Conservation (phyloP, 495 filamentous ascomycete species). For the Xylaria bambusicola region DNA sequence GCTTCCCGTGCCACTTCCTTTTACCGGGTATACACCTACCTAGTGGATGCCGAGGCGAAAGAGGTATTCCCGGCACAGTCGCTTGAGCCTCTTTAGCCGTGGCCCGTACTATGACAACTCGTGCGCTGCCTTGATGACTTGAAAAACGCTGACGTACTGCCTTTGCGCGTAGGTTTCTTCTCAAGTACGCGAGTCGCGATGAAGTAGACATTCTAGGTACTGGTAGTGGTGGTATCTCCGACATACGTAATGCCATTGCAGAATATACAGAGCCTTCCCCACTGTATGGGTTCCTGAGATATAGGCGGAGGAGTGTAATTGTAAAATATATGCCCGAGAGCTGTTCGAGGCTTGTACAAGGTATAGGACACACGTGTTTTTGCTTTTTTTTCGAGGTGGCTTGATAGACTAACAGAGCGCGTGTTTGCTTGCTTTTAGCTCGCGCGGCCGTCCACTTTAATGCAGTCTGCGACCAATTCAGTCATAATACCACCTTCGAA, state of each 20-base stretch:
- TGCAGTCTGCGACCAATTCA: slow-evolving; percentile 79
- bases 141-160: slow-evolving; percentile 26
- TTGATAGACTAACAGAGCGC: slow-evolving; percentile 1
- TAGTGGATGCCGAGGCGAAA: neutral
- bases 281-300: slow-evolving; percentile 88
- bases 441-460: slow-evolving; percentile 94
- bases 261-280: slow-evolving; percentile 81
- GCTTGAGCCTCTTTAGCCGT: slow-evolving; percentile 13
- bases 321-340: slow-evolving; percentile 91
- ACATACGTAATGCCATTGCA: slow-evolving; percentile 75
- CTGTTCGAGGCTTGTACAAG: slow-evolving; percentile 86
- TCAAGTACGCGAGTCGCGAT: slow-evolving; percentile 89
- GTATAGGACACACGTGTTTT: slow-evolving; percentile 48
- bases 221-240: slow-evolving; percentile 82
- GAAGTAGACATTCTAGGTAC: slow-evolving; percentile 76
- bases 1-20: slow-evolving; percentile 3
- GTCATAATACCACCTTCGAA: slow-evolving; percentile 79
- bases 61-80: slow-evolving; percentile 6
- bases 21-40: neutral
- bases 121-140: neutral
- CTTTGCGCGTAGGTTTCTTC: slow-evolving; percentile 71
- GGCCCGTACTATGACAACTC: neutral
- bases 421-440: slow-evolving; percentile 51
- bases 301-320: slow-evolving; percentile 85
- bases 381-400: neutral